phyloP scores from a whole-genome alignment of 192 early-diverging fungal genomes.

The Haplosporangium gracile region DNA sequence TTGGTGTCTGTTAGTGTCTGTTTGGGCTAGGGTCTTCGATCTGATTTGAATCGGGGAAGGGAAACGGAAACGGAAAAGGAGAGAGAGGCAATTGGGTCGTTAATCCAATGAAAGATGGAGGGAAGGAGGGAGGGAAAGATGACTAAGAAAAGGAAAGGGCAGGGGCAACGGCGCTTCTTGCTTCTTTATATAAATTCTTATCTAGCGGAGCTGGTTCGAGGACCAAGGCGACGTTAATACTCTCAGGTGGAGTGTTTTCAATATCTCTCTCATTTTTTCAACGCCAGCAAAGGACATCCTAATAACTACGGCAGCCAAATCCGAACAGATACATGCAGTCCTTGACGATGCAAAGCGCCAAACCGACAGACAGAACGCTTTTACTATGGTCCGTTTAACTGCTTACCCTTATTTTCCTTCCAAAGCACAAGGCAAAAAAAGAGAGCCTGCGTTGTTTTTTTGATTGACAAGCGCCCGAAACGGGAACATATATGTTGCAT shows the following conservation, averaged over 20 bases:
- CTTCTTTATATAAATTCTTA: background rate
- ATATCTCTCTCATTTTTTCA: background rate
- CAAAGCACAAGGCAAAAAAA: background rate
- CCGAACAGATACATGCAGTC: background rate
- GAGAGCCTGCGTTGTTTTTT: background rate
- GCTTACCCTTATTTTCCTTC: background rate
- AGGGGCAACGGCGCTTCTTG: background rate
- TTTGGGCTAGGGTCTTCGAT: background rate
- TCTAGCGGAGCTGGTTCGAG: background rate
- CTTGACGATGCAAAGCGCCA: background rate
- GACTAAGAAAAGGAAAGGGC: background rate
- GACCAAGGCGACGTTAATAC: background rate
- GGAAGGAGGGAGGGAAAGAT: background rate
- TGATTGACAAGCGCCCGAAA: conserved; percentile 1
- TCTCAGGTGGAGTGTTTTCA: background rate
- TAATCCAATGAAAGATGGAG: background rate
- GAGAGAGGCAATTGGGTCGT: background rate
- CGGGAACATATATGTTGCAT: conserved; percentile 4
- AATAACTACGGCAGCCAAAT: background rate
- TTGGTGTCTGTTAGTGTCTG: background rate
- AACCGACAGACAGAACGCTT: background rate
- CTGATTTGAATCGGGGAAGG: background rate
- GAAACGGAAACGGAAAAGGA: background rate
- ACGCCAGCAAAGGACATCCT: background rate
- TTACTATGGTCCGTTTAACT: background rate